Conservation (phyloP, 331 rosid species). For the Rhamnella rubrinervis region DNA sequence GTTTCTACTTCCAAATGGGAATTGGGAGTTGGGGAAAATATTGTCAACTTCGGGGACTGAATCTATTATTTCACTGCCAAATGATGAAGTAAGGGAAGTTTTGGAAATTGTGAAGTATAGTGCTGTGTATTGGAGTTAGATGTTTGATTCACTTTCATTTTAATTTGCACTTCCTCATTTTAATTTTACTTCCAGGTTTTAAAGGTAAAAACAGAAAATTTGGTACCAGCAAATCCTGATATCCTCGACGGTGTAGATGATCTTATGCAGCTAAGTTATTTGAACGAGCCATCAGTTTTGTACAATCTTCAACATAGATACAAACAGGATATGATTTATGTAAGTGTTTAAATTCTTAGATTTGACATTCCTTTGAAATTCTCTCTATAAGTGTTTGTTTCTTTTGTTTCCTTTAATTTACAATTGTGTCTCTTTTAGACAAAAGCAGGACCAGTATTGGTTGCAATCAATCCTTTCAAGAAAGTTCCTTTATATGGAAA, state of each 20-base stretch:
- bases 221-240: conserved; percentile 93
- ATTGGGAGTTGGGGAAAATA: conserved; percentile 80
- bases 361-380: conserved; percentile 1
- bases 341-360: conserved; percentile 38
- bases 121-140: conserved; percentile 4
- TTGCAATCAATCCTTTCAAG: conserved; percentile 93
- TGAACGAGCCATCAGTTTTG: conserved; percentile 91
- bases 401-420: conserved; percentile 16
- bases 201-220: conserved; percentile 65
- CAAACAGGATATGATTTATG: conserved; percentile 84
- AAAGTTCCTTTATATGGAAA: conserved; percentile 83
- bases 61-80: conserved; percentile 66
- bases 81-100: conserved; percentile 66
- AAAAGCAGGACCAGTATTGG: conserved; percentile 97
- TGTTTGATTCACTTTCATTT: conserved; percentile 14
- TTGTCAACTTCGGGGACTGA: conserved; percentile 65
- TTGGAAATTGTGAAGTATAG: conserved; percentile 8
- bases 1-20: conserved; percentile 87
- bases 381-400: conserved; percentile 4
- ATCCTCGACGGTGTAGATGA: conserved; percentile 98
- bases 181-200: conserved; percentile 48
- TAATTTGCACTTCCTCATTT: background rate
- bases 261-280: conserved; percentile 98
- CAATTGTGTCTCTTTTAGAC: conserved; percentile 58
- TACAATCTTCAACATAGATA: conserved; percentile 88